Base-by-base conservation (phyloP, 441 rosid genomes). In the Adansonia grandidieri region DNA sequence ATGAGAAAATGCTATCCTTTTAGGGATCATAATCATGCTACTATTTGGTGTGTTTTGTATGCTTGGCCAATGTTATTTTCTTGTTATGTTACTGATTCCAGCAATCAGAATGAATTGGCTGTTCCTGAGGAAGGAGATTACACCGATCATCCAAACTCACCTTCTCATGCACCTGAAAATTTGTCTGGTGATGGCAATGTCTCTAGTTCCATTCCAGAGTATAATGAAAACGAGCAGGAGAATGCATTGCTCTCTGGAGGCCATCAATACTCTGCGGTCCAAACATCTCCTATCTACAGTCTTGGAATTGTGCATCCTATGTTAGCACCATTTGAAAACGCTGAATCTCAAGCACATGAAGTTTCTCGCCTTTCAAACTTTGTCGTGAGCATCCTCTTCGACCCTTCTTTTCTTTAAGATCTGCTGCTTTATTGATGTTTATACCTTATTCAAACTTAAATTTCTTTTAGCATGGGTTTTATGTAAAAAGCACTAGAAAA, bases 341-440 rank as follows among this genome's bases (percentile, higher is more conserved):
- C 93, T 7, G 97, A 96, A 72, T 87, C 92, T 82, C 98, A 92
- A 87, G 85, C 87, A 79, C 91, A 87, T 75, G 98, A 93, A 81
- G 88, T 79, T 79, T 80, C 96, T 83, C 96, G 83, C 80, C 82
- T 95, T 79, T 90, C 96, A 84, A 85, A 87, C 84, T 95, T 91
- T 82, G 84, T 91, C 20, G 98, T 95, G 86, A 88, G 98, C 71
- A 75, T 75, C 76, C 62, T 67, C 78, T 68, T 70, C 71, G 11
- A 62, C 32, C 28, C n/a, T n/a, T n/a, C n/a, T n/a, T n/a, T n/a
- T n/a, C 56, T 71, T 47, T 50, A 9, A 44, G 73, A 74, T 62
- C 24, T 62, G 66, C 40, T 7, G 6, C 60, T 50, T 20, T 24
- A 22, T 68, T 53, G 48, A 75, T 73, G n/a, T 45, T 58, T 73